Evolutionary conservation across 2,329 filamentous ascomycete genomes (phyloP), one percentile per base, ranked within the genome.

Genomic region (Fusarium secorum): DNA sequence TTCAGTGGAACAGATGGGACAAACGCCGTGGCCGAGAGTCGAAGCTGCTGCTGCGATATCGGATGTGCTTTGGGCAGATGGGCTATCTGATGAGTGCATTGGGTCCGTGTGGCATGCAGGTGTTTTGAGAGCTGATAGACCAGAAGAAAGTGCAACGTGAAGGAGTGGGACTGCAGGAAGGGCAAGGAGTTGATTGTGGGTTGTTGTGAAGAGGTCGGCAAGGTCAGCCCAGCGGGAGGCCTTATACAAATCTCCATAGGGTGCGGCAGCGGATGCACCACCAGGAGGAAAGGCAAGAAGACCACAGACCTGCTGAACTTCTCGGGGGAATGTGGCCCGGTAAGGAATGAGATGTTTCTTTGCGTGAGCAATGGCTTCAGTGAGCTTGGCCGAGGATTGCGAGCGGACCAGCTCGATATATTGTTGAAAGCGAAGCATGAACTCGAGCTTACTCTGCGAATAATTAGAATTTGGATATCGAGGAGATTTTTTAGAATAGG

Each of bases 1-100:
- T 81, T 99, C 96, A 1, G 92, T 96, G 51, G 92, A 96, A 84
- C 96, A 99, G 77, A 99, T 98, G 6, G 96, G 96, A 76, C 96
- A 99, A 44, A 98, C 90, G 52, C 90, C 91, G 11, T 92, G 91
- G 4, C 89, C 90, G 2, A 91, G 87, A 32, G 84, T 85, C 4
- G 79, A 77, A 22, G 74, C 68, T 28, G 66, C 63, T 30, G 75
- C 64, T 17, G 74, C 70, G 26, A 73, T 56, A 38, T 83, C 81
- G 2, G 88, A 86, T 8, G 88, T 83, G 26, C 85, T 83, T 3
- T 91, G 92, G 82, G 61, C 56, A 28, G 59, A 54, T 11, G 55
- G 59, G 45, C 42, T 55, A 22, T 57, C 36, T 13, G 57, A 54
- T 11, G 68, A 52, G 24, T 63, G 36, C 15, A 46, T 41, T 24